These are phyloP conservation scores for Discostella pseudostelligera DNA, from an alignment of 108 stramenopile genomes.

Conservation along the genomic window DNA sequence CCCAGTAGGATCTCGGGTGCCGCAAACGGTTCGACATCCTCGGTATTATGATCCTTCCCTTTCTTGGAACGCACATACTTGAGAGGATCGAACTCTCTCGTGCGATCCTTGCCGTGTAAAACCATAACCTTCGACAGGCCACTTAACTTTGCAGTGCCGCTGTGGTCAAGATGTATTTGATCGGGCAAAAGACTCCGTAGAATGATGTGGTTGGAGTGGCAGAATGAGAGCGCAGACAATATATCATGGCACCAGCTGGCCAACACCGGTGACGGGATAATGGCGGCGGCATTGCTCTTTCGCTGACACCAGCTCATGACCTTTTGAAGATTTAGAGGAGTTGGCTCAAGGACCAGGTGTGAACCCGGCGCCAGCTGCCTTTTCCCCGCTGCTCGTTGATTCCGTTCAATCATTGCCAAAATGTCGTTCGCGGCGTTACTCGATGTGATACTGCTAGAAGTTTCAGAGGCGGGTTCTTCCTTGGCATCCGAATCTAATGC, in stretches of 20 bases:
- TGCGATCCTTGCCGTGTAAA: slow-evolving; percentile 49
- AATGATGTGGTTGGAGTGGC: slow-evolving; percentile 76
- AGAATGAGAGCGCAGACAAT: slow-evolving; percentile 74
- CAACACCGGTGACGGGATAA: slow-evolving; percentile 59
- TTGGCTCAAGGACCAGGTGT: slow-evolving; percentile 75
- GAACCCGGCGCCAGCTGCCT: slow-evolving; percentile 62
- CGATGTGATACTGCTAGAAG: slow-evolving; percentile 19
- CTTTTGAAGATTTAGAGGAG: slow-evolving; percentile 74
- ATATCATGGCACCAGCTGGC: slow-evolving; percentile 78
- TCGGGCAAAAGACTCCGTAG: slow-evolving; percentile 71
- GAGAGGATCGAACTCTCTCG: slow-evolving; percentile 44
- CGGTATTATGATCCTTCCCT: slow-evolving; percentile 50
- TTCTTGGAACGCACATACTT: slow-evolving; percentile 48
- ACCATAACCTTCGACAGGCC: slow-evolving; percentile 74
- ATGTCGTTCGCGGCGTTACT: slow-evolving; percentile 61
- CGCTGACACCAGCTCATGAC: slow-evolving; percentile 54
- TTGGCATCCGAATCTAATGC: slow-evolving; percentile 52
- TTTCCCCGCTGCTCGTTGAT: slow-evolving; percentile 56
- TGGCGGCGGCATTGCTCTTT: slow-evolving; percentile 30
- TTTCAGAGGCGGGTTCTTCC: slow-evolving; percentile 24
- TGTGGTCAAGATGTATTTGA: slow-evolving; percentile 77
- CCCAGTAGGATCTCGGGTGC: slow-evolving; percentile 82
- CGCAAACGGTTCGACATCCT: slow-evolving; percentile 66
- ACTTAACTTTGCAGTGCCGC: slow-evolving; percentile 72
- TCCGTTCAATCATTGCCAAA: slow-evolving; percentile 72